Conservation (phyloP, 2,329 filamentous ascomycete genomes). For the Cordyceps fumosorosea region DNA sequence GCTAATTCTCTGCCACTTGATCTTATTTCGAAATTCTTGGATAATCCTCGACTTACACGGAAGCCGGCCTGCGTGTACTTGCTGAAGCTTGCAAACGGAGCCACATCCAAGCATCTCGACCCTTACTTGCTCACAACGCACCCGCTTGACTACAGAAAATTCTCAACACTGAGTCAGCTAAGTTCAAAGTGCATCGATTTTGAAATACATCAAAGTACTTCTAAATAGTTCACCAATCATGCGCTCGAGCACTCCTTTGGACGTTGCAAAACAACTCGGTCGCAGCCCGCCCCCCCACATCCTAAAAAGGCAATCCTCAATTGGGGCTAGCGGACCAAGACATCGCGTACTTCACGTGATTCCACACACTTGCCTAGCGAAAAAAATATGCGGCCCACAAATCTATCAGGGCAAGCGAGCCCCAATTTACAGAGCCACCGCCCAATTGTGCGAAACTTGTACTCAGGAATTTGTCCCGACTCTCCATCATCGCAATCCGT, state of each 20-base stretch:
- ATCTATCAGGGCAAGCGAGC: conserved; percentile 30
- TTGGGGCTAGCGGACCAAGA: not conserved
- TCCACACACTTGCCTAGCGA: not conserved
- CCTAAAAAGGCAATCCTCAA: not conserved
- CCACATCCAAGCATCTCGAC: not conserved
- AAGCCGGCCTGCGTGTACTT: too few species aligned
- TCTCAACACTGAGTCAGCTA: too few species aligned
- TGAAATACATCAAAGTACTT: too few species aligned
- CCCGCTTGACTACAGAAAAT: too few species aligned
- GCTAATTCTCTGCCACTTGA: not conserved
- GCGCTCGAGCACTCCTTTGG: not conserved
- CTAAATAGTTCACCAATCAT: too few species aligned
- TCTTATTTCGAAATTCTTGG: not conserved
- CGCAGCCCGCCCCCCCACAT: not conserved
- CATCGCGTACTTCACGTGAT: conserved; percentile 8
- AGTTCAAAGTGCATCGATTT: too few species aligned
- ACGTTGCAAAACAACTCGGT: not conserved
- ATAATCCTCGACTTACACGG: not conserved
- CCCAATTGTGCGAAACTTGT: conserved; percentile 24
- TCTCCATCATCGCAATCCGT: conserved; percentile 24
- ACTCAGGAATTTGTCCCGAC: conserved; percentile 20
- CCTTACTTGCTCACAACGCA: not conserved
- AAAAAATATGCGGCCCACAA: conserved; percentile 11
- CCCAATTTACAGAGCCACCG: conserved; percentile 33
- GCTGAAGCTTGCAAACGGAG: not conserved